phyloP scores from a whole-genome alignment of 495 filamentous ascomycete genomes.

The Aspergillus asperescens region DNA sequence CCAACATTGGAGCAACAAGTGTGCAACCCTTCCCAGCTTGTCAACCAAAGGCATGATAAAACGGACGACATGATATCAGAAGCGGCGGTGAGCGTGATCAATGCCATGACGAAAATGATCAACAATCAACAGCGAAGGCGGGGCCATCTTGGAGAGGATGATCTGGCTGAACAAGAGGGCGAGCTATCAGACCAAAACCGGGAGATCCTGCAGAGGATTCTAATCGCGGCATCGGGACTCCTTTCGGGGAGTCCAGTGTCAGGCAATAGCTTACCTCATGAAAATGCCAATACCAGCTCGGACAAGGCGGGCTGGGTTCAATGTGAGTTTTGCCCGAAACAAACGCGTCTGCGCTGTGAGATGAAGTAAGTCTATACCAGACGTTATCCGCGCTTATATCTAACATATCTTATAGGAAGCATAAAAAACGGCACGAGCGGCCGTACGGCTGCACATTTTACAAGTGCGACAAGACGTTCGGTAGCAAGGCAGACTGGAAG shows the following conservation, averaged over 20 bases:
- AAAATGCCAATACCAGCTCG: constrained; percentile 14
- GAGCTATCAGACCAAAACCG: constrained; percentile 29
- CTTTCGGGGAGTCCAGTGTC: constrained; percentile 20
- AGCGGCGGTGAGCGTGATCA: constrained; percentile 33
- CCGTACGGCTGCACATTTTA: constrained; percentile 85
- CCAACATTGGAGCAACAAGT: constrained; percentile 7
- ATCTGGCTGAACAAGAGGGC: constrained; percentile 17
- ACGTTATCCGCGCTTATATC: neutral
- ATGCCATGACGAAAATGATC: constrained; percentile 36
- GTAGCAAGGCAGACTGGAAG: constrained; percentile 96
- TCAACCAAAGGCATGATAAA: constrained; percentile 11
- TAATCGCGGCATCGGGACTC: constrained; percentile 30
- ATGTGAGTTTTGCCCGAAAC: constrained; percentile 53
- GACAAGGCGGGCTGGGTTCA: constrained; percentile 37
- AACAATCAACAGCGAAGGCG: constrained; percentile 25
- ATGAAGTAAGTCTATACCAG: constrained; percentile 53
- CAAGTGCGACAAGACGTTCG: constrained; percentile 71
- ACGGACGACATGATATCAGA: constrained; percentile 27
- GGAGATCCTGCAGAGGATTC: constrained; percentile 34
- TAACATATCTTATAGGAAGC: constrained; percentile 55
- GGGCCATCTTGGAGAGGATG: constrained; percentile 27
- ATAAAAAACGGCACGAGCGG: constrained; percentile 77
- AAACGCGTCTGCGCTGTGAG: constrained; percentile 57
- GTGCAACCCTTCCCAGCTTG: constrained; percentile 5
- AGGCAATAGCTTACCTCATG: neutral